Base-by-base conservation (phyloP, 257 asterid genomes). In the Nyctanthes arbortristis region DNA sequence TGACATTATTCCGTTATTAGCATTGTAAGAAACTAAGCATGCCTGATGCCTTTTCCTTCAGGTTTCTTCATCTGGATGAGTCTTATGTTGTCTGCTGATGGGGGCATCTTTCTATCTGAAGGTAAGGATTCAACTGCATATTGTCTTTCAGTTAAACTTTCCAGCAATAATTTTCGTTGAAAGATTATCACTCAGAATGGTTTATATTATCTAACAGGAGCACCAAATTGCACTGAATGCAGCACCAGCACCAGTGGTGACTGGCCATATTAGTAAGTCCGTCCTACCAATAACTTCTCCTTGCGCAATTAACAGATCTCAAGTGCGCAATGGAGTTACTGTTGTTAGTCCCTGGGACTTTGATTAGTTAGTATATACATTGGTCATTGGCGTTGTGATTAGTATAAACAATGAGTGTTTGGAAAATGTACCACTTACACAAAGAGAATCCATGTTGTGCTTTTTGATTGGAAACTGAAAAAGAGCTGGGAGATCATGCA, bases 31-130 rank as follows among this genome's bases (percentile, higher is more conserved):
- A 68, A n/a, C n/a, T n/a, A n/a, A n/a, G n/a, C n/a, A n/a, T n/a
- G n/a, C 61, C 13, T 9, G 25, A 1, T 0, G 5, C 18, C 10
- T 18, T n/a, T 78, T 25, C 27, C 37, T 75, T 28, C 79, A 93
- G 99, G 84, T 89, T 72, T 94, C 97, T 13, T 96, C 81, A 63
- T 63, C 82, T 64, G 99, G 99, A 67, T 70, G 89, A 52, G 92
- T 89, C 70, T 66, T 85, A 30, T 97, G 96, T 35, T 91, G 99
- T 79, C 52, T 88, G 20, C 77, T 94, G 29, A 77, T 95, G 24
- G 96, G n/a, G 80, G 45, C 54, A 72, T 94, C 99, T 62, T 94
- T 81, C 89, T 91, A 75, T 75, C 60, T 91, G 4, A 91, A 85
- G 97, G 99, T 94, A 67, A 70, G 30, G 16, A 64, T 2, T 29